Conservation (phyloP, 129 eudicot species). For the Apium graveolens region DNA sequence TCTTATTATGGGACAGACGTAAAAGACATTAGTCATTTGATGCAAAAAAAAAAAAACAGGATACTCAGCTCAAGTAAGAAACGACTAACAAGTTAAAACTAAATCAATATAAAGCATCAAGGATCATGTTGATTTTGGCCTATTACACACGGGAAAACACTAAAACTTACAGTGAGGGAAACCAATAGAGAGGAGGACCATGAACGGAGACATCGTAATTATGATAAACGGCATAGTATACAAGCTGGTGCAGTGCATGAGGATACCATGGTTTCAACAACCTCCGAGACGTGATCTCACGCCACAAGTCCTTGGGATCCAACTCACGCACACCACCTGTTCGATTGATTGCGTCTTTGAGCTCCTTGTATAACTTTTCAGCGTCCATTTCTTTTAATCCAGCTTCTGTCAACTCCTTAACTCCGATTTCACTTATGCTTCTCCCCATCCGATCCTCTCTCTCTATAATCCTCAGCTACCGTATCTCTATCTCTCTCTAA, state of each 20-base stretch:
- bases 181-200: slow-evolving; percentile 88
- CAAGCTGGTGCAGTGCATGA: slow-evolving; percentile 54
- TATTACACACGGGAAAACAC: no score
- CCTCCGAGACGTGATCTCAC: slow-evolving; percentile 40
- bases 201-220: slow-evolving; percentile 41
- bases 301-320: slow-evolving; percentile 56
- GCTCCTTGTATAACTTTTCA: neutral
- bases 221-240: slow-evolving; percentile 68
- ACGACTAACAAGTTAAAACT: no score
- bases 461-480: neutral
- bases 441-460: slow-evolving; percentile 6
- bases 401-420: neutral
- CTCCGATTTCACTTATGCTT: neutral
- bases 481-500: neutral
- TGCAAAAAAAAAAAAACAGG: no score
- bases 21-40: no score
- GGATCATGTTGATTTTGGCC: no score
- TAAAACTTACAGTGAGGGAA: slow-evolving; percentile 24
- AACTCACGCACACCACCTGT: slow-evolving; percentile 6
- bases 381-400: neutral
- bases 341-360: slow-evolving; percentile 24
- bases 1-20: no score
- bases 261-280: slow-evolving; percentile 65
- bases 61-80: no score
- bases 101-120: no score